Percentiles rank a stretch among this genome's conserved stretches.
Conservation (phyloP, 441 rosid genomes). For the Jatropha multifida region DNA sequence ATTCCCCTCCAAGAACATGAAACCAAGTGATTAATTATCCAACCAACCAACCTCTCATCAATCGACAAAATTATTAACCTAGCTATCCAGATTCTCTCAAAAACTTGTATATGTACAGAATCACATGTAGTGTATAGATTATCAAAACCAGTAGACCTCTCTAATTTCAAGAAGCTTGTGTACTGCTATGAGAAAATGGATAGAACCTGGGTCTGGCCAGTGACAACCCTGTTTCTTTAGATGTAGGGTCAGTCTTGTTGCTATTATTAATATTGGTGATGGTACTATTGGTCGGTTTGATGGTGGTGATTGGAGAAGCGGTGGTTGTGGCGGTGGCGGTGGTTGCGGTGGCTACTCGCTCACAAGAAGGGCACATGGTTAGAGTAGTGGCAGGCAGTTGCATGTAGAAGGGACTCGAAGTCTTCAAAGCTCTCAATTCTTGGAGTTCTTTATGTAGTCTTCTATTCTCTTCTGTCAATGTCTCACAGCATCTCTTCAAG, state of each 20-base stretch:
- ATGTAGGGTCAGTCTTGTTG: constrained; percentile 7
- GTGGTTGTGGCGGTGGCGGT: constrained; percentile 2
- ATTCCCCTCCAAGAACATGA: neutral
- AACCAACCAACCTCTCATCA: constrained; percentile 3
- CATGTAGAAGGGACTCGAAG: constrained; percentile 75
- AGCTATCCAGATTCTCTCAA: constrained; percentile 7
- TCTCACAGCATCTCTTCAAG: constrained; percentile 83
- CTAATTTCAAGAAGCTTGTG: constrained; percentile 4
- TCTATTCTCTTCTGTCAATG: constrained; percentile 82
- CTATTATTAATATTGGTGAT: neutral
- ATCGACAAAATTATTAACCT: neutral
- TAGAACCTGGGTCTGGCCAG: constrained; percentile 17
- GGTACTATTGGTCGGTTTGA: neutral
- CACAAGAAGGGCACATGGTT: constrained; percentile 96
- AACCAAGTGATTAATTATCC: neutral
- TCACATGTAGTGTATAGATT: neutral
- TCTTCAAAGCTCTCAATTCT: constrained; percentile 78
- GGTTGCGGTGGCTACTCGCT: constrained; percentile 57
- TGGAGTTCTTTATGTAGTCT: constrained; percentile 83
- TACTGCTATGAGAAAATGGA: constrained; percentile 24
- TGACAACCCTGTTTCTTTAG: constrained; percentile 19
- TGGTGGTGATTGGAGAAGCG: neutral
- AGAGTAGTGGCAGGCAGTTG: constrained; percentile 93
- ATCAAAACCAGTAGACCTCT: neutral
- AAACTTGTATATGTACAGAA: constrained; percentile 14